Percentiles rank a stretch among this genome's conserved stretches.
Evolutionary conservation across 352 stramenopile species (phyloP).

Genomic region (Pseudoperonospora humuli): DNA sequence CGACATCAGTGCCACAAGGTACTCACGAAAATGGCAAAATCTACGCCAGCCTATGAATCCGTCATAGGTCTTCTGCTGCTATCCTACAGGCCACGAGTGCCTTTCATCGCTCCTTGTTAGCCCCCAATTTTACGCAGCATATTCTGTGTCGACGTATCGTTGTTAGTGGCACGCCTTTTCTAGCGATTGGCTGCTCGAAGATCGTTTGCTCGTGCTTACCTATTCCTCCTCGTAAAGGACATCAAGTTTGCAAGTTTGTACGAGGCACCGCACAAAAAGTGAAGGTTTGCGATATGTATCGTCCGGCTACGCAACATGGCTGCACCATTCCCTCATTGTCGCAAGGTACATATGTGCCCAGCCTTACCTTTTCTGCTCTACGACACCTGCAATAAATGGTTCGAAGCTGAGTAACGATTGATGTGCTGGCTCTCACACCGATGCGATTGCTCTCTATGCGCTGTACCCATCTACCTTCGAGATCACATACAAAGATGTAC

Average conservation of each 20-base stretch:
- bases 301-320: slow-evolving; percentile 15
- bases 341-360: slow-evolving; percentile 1
- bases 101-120: too few relatives aligned
- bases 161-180: too few relatives aligned
- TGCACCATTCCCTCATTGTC: slow-evolving; percentile 14
- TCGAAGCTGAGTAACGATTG: not conserved
- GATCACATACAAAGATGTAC: not conserved
- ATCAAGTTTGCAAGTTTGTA: slow-evolving; percentile 9
- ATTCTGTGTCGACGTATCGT: too few relatives aligned
- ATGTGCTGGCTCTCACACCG: not conserved
- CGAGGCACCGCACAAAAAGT: not conserved
- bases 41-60: too few relatives aligned
- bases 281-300: slow-evolving; percentile 9
- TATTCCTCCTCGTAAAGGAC: too few relatives aligned
- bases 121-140: too few relatives aligned
- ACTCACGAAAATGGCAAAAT: too few relatives aligned
- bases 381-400: not conserved
- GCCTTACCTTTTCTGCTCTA: not conserved
- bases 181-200: too few relatives aligned
- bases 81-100: too few relatives aligned
- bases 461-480: not conserved
- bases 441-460: not conserved
- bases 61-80: too few relatives aligned
- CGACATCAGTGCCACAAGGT: too few relatives aligned
- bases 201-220: too few relatives aligned